phyloP scores from a whole-genome alignment of 768 basidiomycete genomes.

The Lactarius quietus region DNA sequence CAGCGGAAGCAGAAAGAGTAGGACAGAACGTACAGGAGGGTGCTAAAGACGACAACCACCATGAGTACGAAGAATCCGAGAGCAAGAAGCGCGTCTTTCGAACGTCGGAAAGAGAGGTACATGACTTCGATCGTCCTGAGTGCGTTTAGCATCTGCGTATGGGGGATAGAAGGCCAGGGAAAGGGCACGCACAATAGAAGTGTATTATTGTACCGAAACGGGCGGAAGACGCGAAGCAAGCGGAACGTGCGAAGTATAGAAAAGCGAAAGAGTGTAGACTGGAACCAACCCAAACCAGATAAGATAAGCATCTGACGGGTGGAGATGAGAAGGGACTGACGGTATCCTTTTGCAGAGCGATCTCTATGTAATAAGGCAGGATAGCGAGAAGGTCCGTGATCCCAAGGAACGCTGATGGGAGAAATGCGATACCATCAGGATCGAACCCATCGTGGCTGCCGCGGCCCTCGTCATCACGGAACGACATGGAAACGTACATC shows the following conservation, averaged over 20 bases:
- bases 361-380: constrained; percentile 85
- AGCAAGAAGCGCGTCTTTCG: constrained; percentile 82
- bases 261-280: constrained; percentile 87
- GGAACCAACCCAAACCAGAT: constrained; percentile 7
- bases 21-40: constrained; percentile 50
- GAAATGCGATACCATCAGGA: neutral
- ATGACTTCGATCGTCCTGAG: constrained; percentile 87
- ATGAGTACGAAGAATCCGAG: constrained; percentile 87
- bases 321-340: constrained; percentile 41
- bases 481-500: constrained; percentile 47
- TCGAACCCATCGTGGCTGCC: neutral
- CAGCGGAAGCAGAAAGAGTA: neutral
- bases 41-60: constrained; percentile 85
- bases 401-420: constrained; percentile 66
- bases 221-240: constrained; percentile 81
- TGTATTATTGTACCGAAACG: constrained; percentile 81
- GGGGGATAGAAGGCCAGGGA: neutral
- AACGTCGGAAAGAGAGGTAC: constrained; percentile 83
- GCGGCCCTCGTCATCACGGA: neutral
- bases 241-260: constrained; percentile 90
- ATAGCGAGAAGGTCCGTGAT: constrained; percentile 85
- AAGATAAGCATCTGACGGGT: neutral
- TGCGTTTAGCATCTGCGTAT: neutral
- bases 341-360: constrained; percentile 80
- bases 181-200: constrained; percentile 58